Base-by-base conservation (phyloP, 2,329 filamentous ascomycete genomes). In the Arthrobotrys conoides region DNA sequence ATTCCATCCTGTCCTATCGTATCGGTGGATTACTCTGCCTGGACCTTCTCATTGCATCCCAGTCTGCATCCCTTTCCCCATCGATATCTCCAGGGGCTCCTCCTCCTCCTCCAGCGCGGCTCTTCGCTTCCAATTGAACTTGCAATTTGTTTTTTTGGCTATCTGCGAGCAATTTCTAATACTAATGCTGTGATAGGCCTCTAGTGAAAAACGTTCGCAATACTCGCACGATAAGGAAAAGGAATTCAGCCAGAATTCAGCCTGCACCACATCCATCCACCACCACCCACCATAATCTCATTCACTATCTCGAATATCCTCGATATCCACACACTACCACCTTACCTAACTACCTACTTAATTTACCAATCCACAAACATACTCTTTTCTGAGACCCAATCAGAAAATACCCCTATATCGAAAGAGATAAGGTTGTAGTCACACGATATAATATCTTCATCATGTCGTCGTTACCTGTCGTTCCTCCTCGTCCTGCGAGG, bases 401-500 rank as follows among this genome's bases (percentile, higher is more conserved):
- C n/a, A 20, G 48, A 20, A 51, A 71, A 44, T 30, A 3, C n/a
- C 51, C 36, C 36, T 66, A 10, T 27, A 20, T 16, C 14, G 9
- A 22, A 22, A 36, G 44, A 64, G 68, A 71, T 64, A 69, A 69
- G 64, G 36, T 30, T 53, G 38, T 51, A 57, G 44, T 67, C 53
- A 61, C 51, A 77, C 67, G 67, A 71, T 71, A 77, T 70, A 66
- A 70, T 64, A 69, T 14, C 44, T n/a, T 61, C 61, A 67, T 71
- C 63, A 81, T 81, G 78, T 72, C 80, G 41, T 75, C 81, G 59
- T 68, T 79, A 70, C 81, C 81, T 38, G 79, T 76, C 33, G 46
- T 82, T 24, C 82, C 80, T 61, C 80, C 79, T 44, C 80, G 82
- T 46, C 80, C 81, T 38, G 65, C 75, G 33, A 57, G 76, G 68